phyloP scores from a whole-genome alignment of 2,329 filamentous ascomycete species.

The Arthrinium phaeospermum region DNA sequence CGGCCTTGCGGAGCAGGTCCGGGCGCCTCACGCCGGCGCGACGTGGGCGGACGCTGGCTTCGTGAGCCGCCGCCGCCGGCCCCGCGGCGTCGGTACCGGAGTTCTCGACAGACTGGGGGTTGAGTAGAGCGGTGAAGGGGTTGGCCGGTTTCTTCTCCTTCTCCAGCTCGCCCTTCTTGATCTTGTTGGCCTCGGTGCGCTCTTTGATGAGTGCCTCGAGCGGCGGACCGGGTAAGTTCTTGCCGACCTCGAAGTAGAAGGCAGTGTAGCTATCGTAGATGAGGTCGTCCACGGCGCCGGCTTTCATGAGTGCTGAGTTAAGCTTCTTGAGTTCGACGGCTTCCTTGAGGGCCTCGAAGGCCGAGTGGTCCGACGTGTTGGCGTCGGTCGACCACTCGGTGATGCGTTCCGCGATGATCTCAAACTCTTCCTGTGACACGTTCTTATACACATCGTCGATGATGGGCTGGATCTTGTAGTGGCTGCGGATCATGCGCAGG shows the following conservation, averaged over 20 bases:
- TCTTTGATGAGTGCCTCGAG: conserved; percentile 54
- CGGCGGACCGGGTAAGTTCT: conserved; percentile 59
- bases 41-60: conserved; percentile 46
- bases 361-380: conserved; percentile 42
- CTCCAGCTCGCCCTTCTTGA: conserved; percentile 36
- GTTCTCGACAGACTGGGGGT: conserved; percentile 48
- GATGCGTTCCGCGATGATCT: conserved; percentile 60
- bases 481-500: conserved; percentile 56
- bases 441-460: conserved; percentile 63
- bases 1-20: conserved; percentile 66
- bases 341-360: conserved; percentile 62
- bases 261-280: conserved; percentile 87
- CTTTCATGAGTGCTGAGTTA: conserved; percentile 88
- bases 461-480: conserved; percentile 51
- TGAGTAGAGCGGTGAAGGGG: conserved; percentile 49
- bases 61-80: conserved; percentile 39
- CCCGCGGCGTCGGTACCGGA: conserved; percentile 38
- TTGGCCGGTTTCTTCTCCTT: conserved; percentile 42
- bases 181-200: conserved; percentile 45
- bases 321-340: conserved; percentile 69
- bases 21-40: conserved; percentile 56
- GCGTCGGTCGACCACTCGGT: conserved; percentile 51
- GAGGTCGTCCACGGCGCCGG: conserved; percentile 86
- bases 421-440: conserved; percentile 61
- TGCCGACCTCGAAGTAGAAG: conserved; percentile 72